Conservation (phyloP, 768 basidiomycete genomes). For the Podaxis sp. region DNA sequence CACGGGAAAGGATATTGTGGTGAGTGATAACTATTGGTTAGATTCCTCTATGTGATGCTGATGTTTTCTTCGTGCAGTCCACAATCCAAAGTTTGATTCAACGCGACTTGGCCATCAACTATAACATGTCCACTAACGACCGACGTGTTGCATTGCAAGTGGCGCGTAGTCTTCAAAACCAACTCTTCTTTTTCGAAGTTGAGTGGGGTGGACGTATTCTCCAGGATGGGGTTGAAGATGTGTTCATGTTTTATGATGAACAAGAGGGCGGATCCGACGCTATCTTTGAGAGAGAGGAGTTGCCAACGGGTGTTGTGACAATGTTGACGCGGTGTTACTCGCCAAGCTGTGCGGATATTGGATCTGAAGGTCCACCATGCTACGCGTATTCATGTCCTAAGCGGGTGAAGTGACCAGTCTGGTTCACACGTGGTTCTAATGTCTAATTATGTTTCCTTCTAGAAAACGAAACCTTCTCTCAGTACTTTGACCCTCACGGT, state of each 20-base stretch:
- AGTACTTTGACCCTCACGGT: conserved; percentile 24
- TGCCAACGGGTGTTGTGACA: conserved; percentile 90
- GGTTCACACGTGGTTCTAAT: neutral
- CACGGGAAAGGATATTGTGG: conserved; percentile 92
- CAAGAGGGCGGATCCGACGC: conserved; percentile 62
- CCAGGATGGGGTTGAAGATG: conserved; percentile 88
- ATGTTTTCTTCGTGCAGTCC: conserved; percentile 46
- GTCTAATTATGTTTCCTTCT: conserved; percentile 1
- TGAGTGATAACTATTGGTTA: conserved; percentile 38
- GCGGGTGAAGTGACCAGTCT: conserved; percentile 40
- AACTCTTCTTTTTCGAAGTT: conserved; percentile 95
- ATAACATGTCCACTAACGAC: conserved; percentile 73
- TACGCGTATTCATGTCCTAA: conserved; percentile 83
- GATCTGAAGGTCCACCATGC: conserved; percentile 66
- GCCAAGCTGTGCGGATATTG: conserved; percentile 60
- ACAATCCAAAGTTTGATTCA: conserved; percentile 88
- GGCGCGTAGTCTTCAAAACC: conserved; percentile 86
- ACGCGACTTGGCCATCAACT: conserved; percentile 75
- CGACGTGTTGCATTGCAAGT: conserved; percentile 83
- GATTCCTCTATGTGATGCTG: conserved; percentile 16
- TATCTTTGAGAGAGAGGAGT: conserved; percentile 58
- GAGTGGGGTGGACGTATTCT: conserved; percentile 87
- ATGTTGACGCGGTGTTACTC: conserved; percentile 90
- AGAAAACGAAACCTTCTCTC: conserved; percentile 8
- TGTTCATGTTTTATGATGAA: conserved; percentile 91